Conservation (phyloP, 345 rosid genomes). For the Citropsis articulata region DNA sequence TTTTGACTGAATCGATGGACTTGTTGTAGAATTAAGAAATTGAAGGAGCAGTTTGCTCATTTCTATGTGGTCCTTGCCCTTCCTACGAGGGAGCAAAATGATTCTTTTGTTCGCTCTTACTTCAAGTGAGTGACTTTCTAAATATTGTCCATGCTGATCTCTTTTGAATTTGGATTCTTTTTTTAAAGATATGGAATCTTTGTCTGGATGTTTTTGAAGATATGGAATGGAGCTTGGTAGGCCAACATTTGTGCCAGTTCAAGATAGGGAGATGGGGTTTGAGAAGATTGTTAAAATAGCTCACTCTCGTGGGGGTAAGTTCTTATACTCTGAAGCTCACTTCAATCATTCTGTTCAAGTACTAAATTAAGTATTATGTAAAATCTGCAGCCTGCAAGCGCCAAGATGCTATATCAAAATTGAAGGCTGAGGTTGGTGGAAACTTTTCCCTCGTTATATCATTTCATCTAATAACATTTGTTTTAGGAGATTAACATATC, state of each 20-base stretch:
- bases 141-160: background rate
- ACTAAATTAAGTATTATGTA: background rate
- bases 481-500: background rate
- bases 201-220: slow-evolving; percentile 29
- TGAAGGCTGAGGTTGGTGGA: slow-evolving; percentile 78
- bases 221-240: slow-evolving; percentile 80
- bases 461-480: background rate
- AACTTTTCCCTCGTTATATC: background rate
- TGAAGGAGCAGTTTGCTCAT: slow-evolving; percentile 71
- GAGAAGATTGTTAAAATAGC: slow-evolving; percentile 91
- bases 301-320: slow-evolving; percentile 74
- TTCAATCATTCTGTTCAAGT: background rate
- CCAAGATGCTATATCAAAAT: slow-evolving; percentile 53
- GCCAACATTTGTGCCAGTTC: slow-evolving; percentile 77
- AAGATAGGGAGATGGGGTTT: slow-evolving; percentile 90
- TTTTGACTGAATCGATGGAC: slow-evolving; percentile 7
- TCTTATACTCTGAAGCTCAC: background rate
- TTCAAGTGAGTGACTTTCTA: slow-evolving; percentile 62
- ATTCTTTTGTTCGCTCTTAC: slow-evolving; percentile 70
- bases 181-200: background rate
- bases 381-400: slow-evolving; percentile 70
- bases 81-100: slow-evolving; percentile 60
- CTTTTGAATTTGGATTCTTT: background rate
- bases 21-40: slow-evolving; percentile 53
- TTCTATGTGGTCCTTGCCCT: slow-evolving; percentile 62